Evolutionary conservation across 75 land plant genomes (phyloP), one percentile per base, ranked within the genome.

Genomic region (Selaginella tamariscina): DNA sequence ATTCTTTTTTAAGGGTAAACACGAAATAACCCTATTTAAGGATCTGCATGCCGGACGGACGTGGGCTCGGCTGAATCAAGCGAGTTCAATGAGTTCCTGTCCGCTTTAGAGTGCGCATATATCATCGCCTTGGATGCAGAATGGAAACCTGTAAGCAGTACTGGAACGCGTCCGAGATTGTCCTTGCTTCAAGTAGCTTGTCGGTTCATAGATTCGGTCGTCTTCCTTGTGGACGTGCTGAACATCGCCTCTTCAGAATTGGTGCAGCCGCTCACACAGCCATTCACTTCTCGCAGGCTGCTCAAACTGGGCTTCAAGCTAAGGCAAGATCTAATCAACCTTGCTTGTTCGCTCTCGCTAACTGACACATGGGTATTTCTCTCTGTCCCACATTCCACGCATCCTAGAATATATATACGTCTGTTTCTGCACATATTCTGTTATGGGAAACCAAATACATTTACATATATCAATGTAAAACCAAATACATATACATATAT

Each of bases 111-210:
- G 28, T 75, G 70, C 30, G 81, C 99, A 29, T 49, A 60, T 30
- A 63, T 88, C 66, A 74, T 95, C 66, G 99, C 74, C 1, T 77
- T 95, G 80, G 99, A 95, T 76, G 91, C 92, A 32, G 99, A 95
- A 65, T 95, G 99, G 99, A 90, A 86, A 75, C 96, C 98, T 32
- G 29, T 33, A 57, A 76, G 71, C 33, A 39, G 56, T 70, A 70
- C 31, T 27, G 66, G 32, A 54, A 15, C 30, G 24, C 33, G 65
- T 65, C 96, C 96, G 30, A 69, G 76, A 23, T 91, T 95, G 30
- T 73, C 97, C 1, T 79, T 95, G 54, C 83, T 95, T 71, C 99
- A 95, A 67, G 69, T 94, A 59, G 91, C 98, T 33, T 89, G 96
- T 77, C 75, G 77, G 56, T 67, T 75, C 56, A 57, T 55, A 39